Evolutionary conservation across 2,329 filamentous ascomycete species (phyloP).

Genomic region (Blumeriella jaapii): DNA sequence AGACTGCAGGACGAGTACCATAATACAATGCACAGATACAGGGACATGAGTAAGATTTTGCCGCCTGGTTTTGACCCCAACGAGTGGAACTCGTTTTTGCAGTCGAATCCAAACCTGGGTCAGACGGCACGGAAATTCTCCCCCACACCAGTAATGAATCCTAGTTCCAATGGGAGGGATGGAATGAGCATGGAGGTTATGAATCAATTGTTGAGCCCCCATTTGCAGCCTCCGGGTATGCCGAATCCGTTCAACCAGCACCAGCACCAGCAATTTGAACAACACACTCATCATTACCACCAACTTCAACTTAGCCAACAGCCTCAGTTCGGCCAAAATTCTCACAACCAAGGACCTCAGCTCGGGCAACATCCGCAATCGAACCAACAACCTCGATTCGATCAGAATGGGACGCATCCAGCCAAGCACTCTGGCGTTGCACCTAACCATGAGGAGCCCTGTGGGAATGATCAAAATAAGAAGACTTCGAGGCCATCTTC

Average conservation of each 20-base stretch:
- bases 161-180: conserved; percentile 13
- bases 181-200: conserved; percentile 27
- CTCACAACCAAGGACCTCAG: too few species aligned
- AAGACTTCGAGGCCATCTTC: conserved; percentile 23
- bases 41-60: conserved; percentile 44
- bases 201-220: conserved; percentile 30
- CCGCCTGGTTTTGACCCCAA: conserved; percentile 54
- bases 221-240: conserved; percentile 16
- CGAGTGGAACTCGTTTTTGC: conserved; percentile 70
- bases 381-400: not conserved
- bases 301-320: not conserved
- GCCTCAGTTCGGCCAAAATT: not conserved
- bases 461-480: conserved; percentile 12
- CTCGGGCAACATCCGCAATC: not conserved
- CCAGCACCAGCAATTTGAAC: not conserved
- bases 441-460: too few species aligned
- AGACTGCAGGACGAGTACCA: conserved; percentile 47
- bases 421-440: too few species aligned
- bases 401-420: too few species aligned
- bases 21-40: conserved; percentile 48
- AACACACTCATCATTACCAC: not conserved
- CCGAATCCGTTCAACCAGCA: conserved; percentile 15
- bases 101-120: conserved; percentile 49
- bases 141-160: conserved; percentile 6
- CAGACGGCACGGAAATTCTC: conserved; percentile 25